Conservation (phyloP, 148 eudicot species). For the Polygonum aviculare region DNA sequence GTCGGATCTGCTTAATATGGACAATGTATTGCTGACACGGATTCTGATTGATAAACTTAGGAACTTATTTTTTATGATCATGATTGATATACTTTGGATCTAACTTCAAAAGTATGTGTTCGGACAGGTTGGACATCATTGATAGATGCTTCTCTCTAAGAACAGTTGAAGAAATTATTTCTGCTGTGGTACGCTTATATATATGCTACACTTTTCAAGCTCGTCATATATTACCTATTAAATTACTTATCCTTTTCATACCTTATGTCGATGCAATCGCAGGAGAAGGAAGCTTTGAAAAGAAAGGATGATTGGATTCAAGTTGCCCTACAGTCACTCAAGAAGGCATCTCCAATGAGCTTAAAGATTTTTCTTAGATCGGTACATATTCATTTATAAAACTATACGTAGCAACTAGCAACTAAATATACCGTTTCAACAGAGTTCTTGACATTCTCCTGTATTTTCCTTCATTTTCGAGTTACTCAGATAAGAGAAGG, state of each 20-base stretch:
- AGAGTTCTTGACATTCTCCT: background rate
- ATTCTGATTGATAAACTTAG: background rate
- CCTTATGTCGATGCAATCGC: background rate
- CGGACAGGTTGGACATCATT: conserved; percentile 54
- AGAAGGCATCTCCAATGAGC: conserved; percentile 85
- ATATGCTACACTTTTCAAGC: background rate
- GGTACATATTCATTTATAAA: conserved; percentile 30
- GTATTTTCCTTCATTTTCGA: background rate
- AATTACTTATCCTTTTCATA: background rate
- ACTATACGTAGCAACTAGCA: no score
- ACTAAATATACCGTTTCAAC: background rate
- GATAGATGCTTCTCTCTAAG: conserved; percentile 59
- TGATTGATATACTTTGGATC: background rate
- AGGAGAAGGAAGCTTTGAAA: conserved; percentile 55
- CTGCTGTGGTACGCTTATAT: conserved; percentile 55
- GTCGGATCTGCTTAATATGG: background rate
- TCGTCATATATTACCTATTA: background rate
- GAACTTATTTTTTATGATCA: background rate
- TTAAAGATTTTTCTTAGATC: conserved; percentile 85
- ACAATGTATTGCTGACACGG: background rate
- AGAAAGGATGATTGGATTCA: conserved; percentile 58
- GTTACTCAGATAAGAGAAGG: conserved; percentile 78
- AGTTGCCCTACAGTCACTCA: conserved; percentile 53
- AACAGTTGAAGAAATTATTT: conserved; percentile 72
- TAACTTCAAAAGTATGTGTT: background rate